Evolutionary conservation across 345 rosid genomes (phyloP).

Genomic region (Hibiscus tridactylites): DNA sequence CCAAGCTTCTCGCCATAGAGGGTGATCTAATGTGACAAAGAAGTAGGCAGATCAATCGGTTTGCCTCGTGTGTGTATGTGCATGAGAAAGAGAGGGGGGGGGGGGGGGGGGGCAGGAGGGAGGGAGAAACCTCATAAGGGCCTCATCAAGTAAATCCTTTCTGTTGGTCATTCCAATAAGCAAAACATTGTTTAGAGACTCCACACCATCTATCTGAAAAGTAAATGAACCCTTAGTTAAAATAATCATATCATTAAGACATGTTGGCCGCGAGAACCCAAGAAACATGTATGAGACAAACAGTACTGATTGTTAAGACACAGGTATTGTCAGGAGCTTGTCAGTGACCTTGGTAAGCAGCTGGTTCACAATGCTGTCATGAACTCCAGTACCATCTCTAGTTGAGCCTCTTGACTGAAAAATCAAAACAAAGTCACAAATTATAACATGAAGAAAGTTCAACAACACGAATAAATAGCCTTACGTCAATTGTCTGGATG

Average conservation of each 20-base stretch:
- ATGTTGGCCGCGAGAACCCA: not conserved
- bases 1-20: not conserved
- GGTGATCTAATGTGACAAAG: not conserved
- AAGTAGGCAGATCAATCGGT: not conserved
- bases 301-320: not conserved
- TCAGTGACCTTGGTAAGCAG: conserved; percentile 83
- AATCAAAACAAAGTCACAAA: not conserved
- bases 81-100: not conserved
- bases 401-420: conserved; percentile 96
- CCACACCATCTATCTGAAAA: conserved; percentile 99
- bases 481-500: not conserved
- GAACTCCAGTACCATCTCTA: conserved; percentile 96
- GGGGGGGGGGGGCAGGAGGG: not conserved
- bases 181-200: conserved; percentile 92
- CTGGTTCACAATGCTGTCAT: conserved; percentile 97
- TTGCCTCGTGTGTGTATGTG: not conserved
- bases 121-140: conserved; percentile 73
- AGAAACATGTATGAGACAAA: conserved; percentile 7
- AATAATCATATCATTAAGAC: not conserved
- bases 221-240: conserved; percentile 17
- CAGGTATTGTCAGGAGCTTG: not conserved
- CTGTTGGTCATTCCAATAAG: conserved; percentile 99
- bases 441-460: not conserved
- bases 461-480: not conserved
- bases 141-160: conserved; percentile 98